Percentiles rank a stretch among this genome's conserved stretches.
phyloP scores from a whole-genome alignment of 1,284 basidiomycete genomes.

The Leccinum solheimii region DNA sequence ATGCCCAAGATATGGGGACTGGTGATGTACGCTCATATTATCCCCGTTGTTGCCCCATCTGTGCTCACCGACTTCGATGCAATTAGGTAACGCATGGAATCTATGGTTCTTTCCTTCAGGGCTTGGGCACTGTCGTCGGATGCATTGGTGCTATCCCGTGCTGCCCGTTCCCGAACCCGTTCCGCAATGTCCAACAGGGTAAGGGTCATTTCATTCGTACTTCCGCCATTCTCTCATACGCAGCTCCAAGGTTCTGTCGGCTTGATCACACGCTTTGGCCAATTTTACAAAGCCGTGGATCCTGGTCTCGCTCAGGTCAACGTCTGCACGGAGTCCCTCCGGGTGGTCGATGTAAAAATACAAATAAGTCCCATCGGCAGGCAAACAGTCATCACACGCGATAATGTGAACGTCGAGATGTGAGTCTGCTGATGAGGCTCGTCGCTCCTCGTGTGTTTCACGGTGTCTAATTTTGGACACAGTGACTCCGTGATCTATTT shows the following conservation, averaged over 20 bases:
- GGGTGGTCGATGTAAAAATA: slow-evolving; percentile 91
- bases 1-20: slow-evolving; percentile 84
- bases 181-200: slow-evolving; percentile 81
- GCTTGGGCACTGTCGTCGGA: slow-evolving; percentile 58
- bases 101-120: slow-evolving; percentile 82
- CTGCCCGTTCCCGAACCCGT: slow-evolving; percentile 79
- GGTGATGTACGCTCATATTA: slow-evolving; percentile 43
- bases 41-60: background rate
- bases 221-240: slow-evolving; percentile 12
- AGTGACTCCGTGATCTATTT: slow-evolving; percentile 91
- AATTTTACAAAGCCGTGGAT: slow-evolving; percentile 94
- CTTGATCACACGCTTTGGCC: slow-evolving; percentile 87
- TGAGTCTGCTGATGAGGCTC: slow-evolving; percentile 35
- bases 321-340: slow-evolving; percentile 85
- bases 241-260: slow-evolving; percentile 75
- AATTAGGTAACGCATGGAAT: slow-evolving; percentile 73
- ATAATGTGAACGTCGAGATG: slow-evolving; percentile 90
- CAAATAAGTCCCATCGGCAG: slow-evolving; percentile 86
- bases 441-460: background rate
- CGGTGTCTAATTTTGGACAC: slow-evolving; percentile 35
- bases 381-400: slow-evolving; percentile 83
- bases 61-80: slow-evolving; percentile 7
- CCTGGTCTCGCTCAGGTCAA: slow-evolving; percentile 92
- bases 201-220: slow-evolving; percentile 9
- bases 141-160: slow-evolving; percentile 82